A percentile compares a stretch with the other conserved stretches of the same genome.
These are phyloP conservation scores for Xylaria sp. DNA, from an alignment of 2,329 filamentous ascomycete species.

Conservation along the genomic window DNA sequence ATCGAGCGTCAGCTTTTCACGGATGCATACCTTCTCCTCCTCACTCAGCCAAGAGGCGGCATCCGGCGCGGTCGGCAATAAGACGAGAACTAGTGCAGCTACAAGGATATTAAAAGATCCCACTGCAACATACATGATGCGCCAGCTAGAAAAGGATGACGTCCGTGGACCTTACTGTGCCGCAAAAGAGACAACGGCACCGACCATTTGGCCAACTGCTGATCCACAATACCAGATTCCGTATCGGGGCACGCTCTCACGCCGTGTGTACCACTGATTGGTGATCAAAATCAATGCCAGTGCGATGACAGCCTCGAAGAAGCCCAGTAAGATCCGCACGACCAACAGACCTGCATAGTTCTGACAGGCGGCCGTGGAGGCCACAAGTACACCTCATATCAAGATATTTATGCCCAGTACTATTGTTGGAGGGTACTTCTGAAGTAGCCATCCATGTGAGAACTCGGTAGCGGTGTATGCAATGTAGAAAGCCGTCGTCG, in stretches of 20 bases:
- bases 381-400: constrained; percentile 65
- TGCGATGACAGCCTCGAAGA: constrained; percentile 71
- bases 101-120: constrained; percentile 53
- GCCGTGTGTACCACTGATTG: constrained; percentile 74
- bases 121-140: constrained; percentile 57
- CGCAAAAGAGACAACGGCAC: constrained; percentile 55
- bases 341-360: constrained; percentile 67
- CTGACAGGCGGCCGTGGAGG: constrained; percentile 66
- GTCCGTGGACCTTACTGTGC: constrained; percentile 56
- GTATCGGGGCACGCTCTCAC: constrained; percentile 67
- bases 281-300: constrained; percentile 73
- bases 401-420: constrained; percentile 64
- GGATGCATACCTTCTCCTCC: constrained; percentile 51
- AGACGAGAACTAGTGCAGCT: constrained; percentile 47
- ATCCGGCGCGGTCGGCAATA: constrained; percentile 57
- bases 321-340: constrained; percentile 70
- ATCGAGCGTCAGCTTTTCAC: constrained; percentile 62
- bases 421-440: constrained; percentile 65
- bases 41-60: constrained; percentile 48
- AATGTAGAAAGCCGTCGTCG: constrained; percentile 68
- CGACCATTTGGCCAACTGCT: constrained; percentile 61
- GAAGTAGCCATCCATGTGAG: constrained; percentile 66
- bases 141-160: constrained; percentile 49
- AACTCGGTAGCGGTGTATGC: constrained; percentile 64
- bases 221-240: constrained; percentile 70